Conservation (phyloP, 768 basidiomycete species). For the Lyophyllum semitale region DNA sequence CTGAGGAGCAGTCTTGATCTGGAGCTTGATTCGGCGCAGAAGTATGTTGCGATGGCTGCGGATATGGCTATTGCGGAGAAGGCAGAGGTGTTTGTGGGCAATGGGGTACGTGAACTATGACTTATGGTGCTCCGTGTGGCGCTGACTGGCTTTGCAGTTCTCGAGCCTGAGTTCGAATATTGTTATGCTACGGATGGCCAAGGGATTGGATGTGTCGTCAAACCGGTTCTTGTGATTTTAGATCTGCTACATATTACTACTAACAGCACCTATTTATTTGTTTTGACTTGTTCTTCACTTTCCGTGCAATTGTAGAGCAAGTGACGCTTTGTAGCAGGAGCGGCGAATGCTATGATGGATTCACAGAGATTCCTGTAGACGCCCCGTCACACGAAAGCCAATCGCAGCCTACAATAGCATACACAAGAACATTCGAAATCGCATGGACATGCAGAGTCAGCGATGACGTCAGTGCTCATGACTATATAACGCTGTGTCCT, state of each 20-base stretch:
- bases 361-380: too few relatives aligned
- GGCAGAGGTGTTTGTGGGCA: slow-evolving; percentile 63
- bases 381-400: too few relatives aligned
- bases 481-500: slow-evolving; percentile 6
- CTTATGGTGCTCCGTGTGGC: background rate
- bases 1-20: slow-evolving; percentile 43
- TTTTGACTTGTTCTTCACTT: background rate
- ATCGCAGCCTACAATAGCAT: too few relatives aligned
- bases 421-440: too few relatives aligned
- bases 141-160: slow-evolving; percentile 29
- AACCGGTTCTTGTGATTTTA: slow-evolving; percentile 42
- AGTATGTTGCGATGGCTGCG: slow-evolving; percentile 49
- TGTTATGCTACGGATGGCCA: slow-evolving; percentile 45
- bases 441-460: too few relatives aligned
- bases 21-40: slow-evolving; percentile 46
- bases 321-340: background rate
- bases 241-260: slow-evolving; percentile 1
- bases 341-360: too few relatives aligned
- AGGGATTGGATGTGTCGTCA: slow-evolving; percentile 37
- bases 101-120: slow-evolving; percentile 48
- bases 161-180: slow-evolving; percentile 55
- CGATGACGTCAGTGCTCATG: slow-evolving; percentile 15
- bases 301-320: background rate
- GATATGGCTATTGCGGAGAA: slow-evolving; percentile 63
- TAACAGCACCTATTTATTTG: slow-evolving; percentile 5